Percentiles rank a stretch among this genome's conserved stretches.
Conservation (phyloP, 2,329 filamentous ascomycete species). For the Alternaria ethzedia region DNA sequence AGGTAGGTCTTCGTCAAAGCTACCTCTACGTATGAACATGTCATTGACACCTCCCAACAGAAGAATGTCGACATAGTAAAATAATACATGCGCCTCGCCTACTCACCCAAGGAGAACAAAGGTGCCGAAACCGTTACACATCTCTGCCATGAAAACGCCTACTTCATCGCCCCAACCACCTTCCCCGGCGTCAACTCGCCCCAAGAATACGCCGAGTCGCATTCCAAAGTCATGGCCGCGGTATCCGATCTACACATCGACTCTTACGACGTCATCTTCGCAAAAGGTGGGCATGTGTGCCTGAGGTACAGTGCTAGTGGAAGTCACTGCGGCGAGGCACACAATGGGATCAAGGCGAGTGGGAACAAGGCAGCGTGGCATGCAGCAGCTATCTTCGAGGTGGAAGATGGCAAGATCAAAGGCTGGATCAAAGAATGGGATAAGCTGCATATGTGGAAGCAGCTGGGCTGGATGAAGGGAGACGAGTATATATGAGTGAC, state of each 20-base stretch:
- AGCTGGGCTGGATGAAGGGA: constrained; percentile 22
- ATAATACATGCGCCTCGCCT: constrained; percentile 49
- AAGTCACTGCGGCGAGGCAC: constrained; percentile 44
- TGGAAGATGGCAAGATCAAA: constrained; percentile 44
- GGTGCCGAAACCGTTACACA: constrained; percentile 43
- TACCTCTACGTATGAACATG: neutral
- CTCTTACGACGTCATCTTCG: constrained; percentile 46
- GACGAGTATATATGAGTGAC: neutral
- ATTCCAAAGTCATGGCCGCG: constrained; percentile 45
- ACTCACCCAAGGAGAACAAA: constrained; percentile 46
- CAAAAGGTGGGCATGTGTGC: constrained; percentile 45
- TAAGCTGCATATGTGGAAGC: constrained; percentile 25
- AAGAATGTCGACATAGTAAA: constrained; percentile 45
- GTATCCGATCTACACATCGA: constrained; percentile 47
- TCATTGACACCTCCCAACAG: constrained; percentile 9
- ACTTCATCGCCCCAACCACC: constrained; percentile 47
- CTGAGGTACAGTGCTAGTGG: constrained; percentile 49
- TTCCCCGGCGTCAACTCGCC: constrained; percentile 48
- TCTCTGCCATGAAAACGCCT: constrained; percentile 41
- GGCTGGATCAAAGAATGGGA: constrained; percentile 51
- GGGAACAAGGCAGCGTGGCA: constrained; percentile 44
- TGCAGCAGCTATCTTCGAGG: constrained; percentile 50
- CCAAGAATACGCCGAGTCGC: constrained; percentile 48
- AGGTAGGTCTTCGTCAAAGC: neutral
- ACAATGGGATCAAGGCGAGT: constrained; percentile 45